These are phyloP conservation scores for Backusella parvicylindrica DNA, from an alignment of 192 early-diverging fungal species.

Conservation along the genomic window DNA sequence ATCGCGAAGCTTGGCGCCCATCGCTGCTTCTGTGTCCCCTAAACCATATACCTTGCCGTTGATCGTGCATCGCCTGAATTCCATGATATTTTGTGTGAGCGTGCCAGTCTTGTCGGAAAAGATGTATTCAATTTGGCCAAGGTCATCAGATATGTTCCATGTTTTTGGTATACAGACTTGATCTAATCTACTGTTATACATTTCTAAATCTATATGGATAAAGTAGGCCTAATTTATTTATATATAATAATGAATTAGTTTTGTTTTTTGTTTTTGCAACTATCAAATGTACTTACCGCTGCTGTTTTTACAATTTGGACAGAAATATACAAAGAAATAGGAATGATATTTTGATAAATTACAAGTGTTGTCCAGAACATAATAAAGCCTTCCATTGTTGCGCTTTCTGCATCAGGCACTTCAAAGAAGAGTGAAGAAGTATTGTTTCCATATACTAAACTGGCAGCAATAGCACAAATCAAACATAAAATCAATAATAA, in stretches of 20 bases:
- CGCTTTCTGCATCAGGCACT: constrained; percentile 43
- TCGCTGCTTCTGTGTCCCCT: constrained; percentile 52
- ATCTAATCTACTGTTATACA: constrained; percentile 55
- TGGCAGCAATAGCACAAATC: constrained; percentile 64
- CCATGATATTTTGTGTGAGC: constrained; percentile 77
- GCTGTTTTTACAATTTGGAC: constrained; percentile 74
- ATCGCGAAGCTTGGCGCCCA: constrained; percentile 35
- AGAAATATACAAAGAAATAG: constrained; percentile 91
- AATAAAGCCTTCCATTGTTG: constrained; percentile 60
- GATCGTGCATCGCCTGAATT: constrained; percentile 69
- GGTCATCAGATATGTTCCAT: constrained; percentile 71
- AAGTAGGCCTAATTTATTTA: constrained; percentile 55
- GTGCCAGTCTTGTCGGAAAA: constrained; percentile 86
- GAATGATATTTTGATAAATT: constrained; percentile 93
- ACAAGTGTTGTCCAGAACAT: constrained; percentile 81
- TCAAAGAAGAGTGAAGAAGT: constrained; percentile 50
- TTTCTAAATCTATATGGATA: constrained; percentile 64
- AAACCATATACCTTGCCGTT: constrained; percentile 55
- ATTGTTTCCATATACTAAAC: constrained; percentile 56
- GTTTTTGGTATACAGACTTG: constrained; percentile 59
- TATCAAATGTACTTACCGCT: constrained; percentile 21
- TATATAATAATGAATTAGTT: constrained; percentile 3
- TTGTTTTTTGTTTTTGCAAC: too few species aligned
- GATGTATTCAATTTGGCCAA: constrained; percentile 79
- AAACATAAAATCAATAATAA: constrained; percentile 75